These are phyloP conservation scores for Quercus agrifolia DNA, from an alignment of 306 rosid genomes.

Conservation along the genomic window DNA sequence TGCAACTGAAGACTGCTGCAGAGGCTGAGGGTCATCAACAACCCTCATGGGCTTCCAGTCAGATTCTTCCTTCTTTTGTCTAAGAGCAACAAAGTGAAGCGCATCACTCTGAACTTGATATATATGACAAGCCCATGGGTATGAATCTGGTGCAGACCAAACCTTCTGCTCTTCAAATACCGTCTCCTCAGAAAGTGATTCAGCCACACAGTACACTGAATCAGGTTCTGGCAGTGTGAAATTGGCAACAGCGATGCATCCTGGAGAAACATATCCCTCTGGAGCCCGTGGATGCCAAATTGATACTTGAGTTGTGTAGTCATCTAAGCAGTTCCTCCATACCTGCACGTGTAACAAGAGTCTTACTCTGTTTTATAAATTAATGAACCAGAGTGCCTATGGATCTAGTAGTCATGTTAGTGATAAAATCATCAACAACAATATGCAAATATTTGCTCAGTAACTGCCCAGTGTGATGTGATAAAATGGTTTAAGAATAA, in stretches of 20 bases:
- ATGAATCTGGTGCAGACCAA: conserved; percentile 84
- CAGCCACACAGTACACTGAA: conserved; percentile 60
- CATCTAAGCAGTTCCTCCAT: conserved; percentile 91
- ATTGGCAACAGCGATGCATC: conserved; percentile 71
- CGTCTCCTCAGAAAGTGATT: conserved; percentile 76
- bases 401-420: background rate
- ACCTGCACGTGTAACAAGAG: conserved; percentile 46
- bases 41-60: conserved; percentile 72
- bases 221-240: conserved; percentile 72
- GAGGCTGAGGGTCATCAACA: conserved; percentile 51
- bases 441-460: background rate
- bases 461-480: background rate
- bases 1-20: conserved; percentile 30
- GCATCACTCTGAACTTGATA: conserved; percentile 88
- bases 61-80: conserved; percentile 76
- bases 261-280: conserved; percentile 81
- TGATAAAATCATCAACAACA: background rate
- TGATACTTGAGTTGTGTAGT: conserved; percentile 59
- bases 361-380: conserved; percentile 9
- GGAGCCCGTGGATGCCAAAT: conserved; percentile 97
- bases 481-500: background rate
- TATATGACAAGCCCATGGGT: conserved; percentile 91
- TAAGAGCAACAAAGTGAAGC: conserved; percentile 75
- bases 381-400: conserved; percentile 2
- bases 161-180: conserved; percentile 75